Conservation (phyloP, 2,329 filamentous ascomycete genomes). For the Bipolaris gigantea region DNA sequence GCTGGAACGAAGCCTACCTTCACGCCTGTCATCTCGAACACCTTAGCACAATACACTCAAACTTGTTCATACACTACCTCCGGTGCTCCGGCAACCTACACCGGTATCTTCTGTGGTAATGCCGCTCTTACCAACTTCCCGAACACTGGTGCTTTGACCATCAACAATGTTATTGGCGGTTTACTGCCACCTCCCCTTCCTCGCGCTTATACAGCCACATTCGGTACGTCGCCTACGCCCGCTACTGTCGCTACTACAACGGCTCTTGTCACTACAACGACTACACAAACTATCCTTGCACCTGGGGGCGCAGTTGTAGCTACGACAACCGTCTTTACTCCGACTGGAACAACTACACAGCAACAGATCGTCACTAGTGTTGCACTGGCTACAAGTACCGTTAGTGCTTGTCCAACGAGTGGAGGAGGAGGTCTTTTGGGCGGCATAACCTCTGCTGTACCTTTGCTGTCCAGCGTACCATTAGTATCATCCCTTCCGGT, state of each 20-base stretch:
- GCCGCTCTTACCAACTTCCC: slow-evolving; percentile 5
- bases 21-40: slow-evolving; percentile 17
- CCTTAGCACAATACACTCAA: slow-evolving; percentile 2
- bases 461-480: background rate
- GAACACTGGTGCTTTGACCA: slow-evolving; percentile 11
- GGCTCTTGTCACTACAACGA: background rate
- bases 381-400: background rate
- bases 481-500: background rate
- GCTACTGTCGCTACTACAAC: slow-evolving; percentile 1
- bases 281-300: background rate
- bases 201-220: slow-evolving; percentile 4
- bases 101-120: slow-evolving; percentile 4
- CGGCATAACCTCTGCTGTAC: background rate
- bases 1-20: slow-evolving; percentile 7
- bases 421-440: background rate
- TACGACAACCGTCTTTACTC: slow-evolving; percentile 1
- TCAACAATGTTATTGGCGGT: background rate
- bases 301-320: background rate
- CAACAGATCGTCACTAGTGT: background rate
- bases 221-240: slow-evolving; percentile 7
- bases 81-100: slow-evolving; percentile 2
- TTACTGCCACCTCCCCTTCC: background rate
- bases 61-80: slow-evolving; percentile 6
- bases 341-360: background rate
- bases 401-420: slow-evolving; percentile 5